A percentile compares a stretch with the other conserved stretches of the same genome.
phyloP scores from a whole-genome alignment of 805 yeast species.

The Brettanomyces custersianus region DNA sequence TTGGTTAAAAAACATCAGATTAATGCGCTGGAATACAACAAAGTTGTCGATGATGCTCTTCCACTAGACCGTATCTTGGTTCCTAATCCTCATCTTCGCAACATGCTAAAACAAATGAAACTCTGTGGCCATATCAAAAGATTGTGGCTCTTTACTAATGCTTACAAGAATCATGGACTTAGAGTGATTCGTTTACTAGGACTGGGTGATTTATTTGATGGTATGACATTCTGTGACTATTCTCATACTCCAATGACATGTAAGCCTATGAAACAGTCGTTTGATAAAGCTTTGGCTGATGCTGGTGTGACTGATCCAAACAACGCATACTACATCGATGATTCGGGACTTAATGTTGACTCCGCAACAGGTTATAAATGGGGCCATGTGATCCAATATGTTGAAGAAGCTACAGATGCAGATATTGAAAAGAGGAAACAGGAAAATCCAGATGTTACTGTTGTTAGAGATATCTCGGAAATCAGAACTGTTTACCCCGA shows the following conservation, averaged over 20 bases:
- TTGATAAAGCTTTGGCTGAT: slow-evolving; percentile 51
- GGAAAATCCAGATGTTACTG: slow-evolving; percentile 31
- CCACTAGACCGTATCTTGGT: slow-evolving; percentile 73
- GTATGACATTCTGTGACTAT: slow-evolving; percentile 89
- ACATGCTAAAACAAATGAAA: slow-evolving; percentile 38
- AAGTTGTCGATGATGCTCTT: slow-evolving; percentile 83
- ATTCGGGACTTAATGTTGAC: slow-evolving; percentile 67
- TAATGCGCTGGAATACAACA: slow-evolving; percentile 83
- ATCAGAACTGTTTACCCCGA: slow-evolving; percentile 44
- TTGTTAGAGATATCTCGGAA: slow-evolving; percentile 52
- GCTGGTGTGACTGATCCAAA: slow-evolving; percentile 45
- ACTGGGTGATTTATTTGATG: slow-evolving; percentile 88
- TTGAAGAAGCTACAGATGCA: slow-evolving; percentile 59
- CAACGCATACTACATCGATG: slow-evolving; percentile 76
- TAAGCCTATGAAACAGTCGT: slow-evolving; percentile 77
- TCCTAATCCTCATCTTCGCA: slow-evolving; percentile 50
- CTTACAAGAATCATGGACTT: slow-evolving; percentile 83
- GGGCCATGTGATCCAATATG: slow-evolving; percentile 60
- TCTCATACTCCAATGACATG: slow-evolving; percentile 61
- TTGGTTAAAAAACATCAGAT: slow-evolving; percentile 60
- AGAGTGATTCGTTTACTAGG: slow-evolving; percentile 76
- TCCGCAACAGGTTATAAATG: slow-evolving; percentile 71
- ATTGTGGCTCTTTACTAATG: slow-evolving; percentile 91
- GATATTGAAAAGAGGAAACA: slow-evolving; percentile 27
- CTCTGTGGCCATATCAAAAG: slow-evolving; percentile 46